Conservation (phyloP, 1,284 basidiomycete species). For the Ceratorhiza oryzae-sativae region DNA sequence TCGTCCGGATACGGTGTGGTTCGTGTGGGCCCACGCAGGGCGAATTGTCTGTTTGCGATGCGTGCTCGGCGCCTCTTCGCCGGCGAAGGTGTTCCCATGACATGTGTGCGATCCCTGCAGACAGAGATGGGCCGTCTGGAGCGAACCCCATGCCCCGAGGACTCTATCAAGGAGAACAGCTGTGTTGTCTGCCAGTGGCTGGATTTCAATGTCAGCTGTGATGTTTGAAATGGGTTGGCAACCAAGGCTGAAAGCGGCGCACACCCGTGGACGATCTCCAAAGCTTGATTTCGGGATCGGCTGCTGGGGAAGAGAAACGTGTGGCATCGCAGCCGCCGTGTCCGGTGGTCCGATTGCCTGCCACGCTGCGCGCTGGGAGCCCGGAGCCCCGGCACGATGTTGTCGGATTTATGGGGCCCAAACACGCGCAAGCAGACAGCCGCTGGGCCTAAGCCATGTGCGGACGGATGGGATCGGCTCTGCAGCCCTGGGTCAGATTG, state of each 20-base stretch:
- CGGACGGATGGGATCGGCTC: constrained; percentile 27
- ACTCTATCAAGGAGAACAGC: constrained; percentile 31
- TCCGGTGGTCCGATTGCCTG: constrained; percentile 36
- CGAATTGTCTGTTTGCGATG: constrained; percentile 11
- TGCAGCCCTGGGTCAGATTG: constrained; percentile 37
- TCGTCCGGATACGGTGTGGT: constrained; percentile 11
- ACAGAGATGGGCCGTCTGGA: constrained; percentile 11
- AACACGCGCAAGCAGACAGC: constrained; percentile 33
- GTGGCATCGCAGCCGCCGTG: constrained; percentile 33
- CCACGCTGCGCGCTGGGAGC: constrained; percentile 9
- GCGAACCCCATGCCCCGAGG: constrained; percentile 33
- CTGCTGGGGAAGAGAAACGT: constrained; percentile 20
- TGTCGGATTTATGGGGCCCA: constrained; percentile 37
- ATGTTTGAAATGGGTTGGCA: constrained; percentile 31
- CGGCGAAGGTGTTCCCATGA: constrained; percentile 38
- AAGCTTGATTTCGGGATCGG: constrained; percentile 39
- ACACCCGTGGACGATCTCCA: constrained; percentile 21
- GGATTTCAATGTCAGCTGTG: constrained; percentile 35
- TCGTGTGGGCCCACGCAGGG: constrained; percentile 1
- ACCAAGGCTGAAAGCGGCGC: constrained; percentile 19
- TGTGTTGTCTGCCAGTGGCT: constrained; percentile 8
- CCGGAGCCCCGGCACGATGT: constrained; percentile 39
- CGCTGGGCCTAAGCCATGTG: constrained; percentile 31
- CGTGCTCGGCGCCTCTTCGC: constrained; percentile 36
- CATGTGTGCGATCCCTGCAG: constrained; percentile 23